A percentile compares a stretch with the other conserved stretches of the same genome.
phyloP scores from a whole-genome alignment of 2,329 filamentous ascomycete species.

The Ilyonectria sp. region DNA sequence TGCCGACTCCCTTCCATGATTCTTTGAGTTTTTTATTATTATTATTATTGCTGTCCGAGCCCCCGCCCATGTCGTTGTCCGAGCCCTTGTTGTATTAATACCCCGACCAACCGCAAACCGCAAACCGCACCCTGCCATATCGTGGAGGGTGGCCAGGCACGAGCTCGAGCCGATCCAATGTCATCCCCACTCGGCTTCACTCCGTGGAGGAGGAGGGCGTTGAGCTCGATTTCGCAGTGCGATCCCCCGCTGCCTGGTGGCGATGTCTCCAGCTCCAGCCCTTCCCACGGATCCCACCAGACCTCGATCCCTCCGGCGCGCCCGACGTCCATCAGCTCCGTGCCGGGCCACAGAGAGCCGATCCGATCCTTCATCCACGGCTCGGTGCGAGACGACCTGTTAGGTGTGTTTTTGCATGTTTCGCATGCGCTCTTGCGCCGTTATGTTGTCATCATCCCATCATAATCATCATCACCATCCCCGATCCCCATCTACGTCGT shows the following conservation, averaged over 20 bases:
- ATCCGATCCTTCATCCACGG: constrained; percentile 81
- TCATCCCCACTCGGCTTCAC: constrained; percentile 65
- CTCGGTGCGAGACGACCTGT: constrained; percentile 70
- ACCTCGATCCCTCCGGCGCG: constrained; percentile 47
- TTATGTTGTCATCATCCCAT: not conserved
- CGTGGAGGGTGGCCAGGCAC: constrained; percentile 34
- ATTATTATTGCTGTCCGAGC: constrained; percentile 7
- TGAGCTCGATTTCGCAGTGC: constrained; percentile 55
- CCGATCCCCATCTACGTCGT: constrained; percentile 7
- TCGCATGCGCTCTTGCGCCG: not conserved
- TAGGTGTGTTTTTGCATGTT: constrained; percentile 68
- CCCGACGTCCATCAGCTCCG: constrained; percentile 58
- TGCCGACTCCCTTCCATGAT: constrained; percentile 9
- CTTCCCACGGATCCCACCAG: constrained; percentile 37
- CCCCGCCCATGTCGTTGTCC: not conserved
- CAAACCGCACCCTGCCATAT: constrained; percentile 31
- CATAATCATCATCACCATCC: constrained; percentile 9
- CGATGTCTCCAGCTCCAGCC: constrained; percentile 49
- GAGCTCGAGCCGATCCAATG: constrained; percentile 54
- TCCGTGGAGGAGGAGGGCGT: constrained; percentile 62
- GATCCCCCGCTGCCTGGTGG: constrained; percentile 43
- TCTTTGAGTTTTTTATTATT: constrained; percentile 25
- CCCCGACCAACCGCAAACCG: constrained; percentile 33
- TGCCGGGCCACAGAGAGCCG: constrained; percentile 70
- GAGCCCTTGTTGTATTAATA: constrained; percentile 35